Evolutionary conservation across 108 stramenopile species (phyloP), one percentile per base, ranked within the genome.

Genomic region (Cyclotella sp.): DNA sequence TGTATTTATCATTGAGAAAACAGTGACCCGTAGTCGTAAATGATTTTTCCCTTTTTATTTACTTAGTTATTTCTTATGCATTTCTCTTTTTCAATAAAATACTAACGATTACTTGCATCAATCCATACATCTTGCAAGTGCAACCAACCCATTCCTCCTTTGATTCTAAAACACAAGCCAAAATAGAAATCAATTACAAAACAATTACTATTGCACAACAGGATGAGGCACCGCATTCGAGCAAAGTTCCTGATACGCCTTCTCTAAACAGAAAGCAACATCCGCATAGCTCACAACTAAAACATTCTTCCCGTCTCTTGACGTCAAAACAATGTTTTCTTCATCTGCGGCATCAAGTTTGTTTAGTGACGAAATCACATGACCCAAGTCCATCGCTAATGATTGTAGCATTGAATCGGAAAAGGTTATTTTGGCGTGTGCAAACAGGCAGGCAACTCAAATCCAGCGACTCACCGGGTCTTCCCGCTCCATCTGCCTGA

Each of bases 221-320:
- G 76, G 69, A 53, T 63, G 61, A 24, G 68, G 69, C 15, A 77
- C 69, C n/a, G 76, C 70, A 45, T 18, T 70, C 9, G 76, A 54
- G 63, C 68, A 87, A 14, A 94, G 72, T 65, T 94, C 93, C 45
- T 79, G 77, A 78, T 89, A 95, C 16, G 92, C 90, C 26, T 80
- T 84, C 39, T 95, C 92, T 73, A 95, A 82, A 66, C 88, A 91
- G 62, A 85, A 80, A 64, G 95, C 94, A 10, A 97, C 88, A 83
- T 97, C 96, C 40, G 92, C 95, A 84, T 81, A 97, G 64, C 86
- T 95, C 0, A 92, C 96, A 29, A 97, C 92, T 72, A 97, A 77
- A 24, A 97, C 70, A 63, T 86, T 90, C 75, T 92, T 92, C 55
- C 91, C 92, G 75, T 97, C 97, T 67, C 97, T 75, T 54, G 92